Percentiles rank a stretch among this genome's conserved stretches.
Evolutionary conservation across 2,329 filamentous ascomycete genomes (phyloP).

Genomic region (Calycina herbarum): DNA sequence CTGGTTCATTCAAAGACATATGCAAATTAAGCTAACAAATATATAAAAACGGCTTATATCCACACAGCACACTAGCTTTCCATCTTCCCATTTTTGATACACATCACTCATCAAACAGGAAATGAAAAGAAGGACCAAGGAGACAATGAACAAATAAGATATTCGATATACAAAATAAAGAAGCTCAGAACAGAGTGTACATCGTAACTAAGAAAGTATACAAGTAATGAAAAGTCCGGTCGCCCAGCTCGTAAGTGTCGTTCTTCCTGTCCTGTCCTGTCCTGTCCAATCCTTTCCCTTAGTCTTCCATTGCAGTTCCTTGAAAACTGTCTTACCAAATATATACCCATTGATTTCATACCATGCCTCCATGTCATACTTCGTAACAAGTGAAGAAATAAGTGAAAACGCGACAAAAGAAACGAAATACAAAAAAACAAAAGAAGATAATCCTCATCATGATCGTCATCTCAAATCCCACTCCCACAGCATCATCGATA

Average conservation of each 20-base stretch:
- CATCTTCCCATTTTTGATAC: background rate
- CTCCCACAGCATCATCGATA: background rate
- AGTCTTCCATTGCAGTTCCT: too few species aligned
- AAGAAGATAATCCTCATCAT: background rate
- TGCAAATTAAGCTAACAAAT: background rate
- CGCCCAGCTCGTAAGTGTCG: constrained; percentile 1
- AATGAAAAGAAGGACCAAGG: background rate
- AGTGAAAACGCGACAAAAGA: background rate
- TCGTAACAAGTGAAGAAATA: background rate
- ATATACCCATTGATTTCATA: background rate
- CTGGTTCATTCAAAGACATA: background rate
- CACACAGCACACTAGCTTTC: background rate
- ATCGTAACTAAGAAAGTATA: background rate
- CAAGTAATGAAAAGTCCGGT: background rate
- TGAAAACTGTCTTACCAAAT: background rate
- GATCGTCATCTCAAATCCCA: background rate
- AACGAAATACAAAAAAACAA: background rate
- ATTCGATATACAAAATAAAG: background rate
- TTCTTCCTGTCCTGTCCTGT: background rate
- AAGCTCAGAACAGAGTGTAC: background rate
- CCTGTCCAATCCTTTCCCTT: background rate
- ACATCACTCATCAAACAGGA: constrained; percentile 1
- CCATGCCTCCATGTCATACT: background rate
- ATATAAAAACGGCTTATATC: background rate
- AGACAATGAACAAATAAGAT: background rate